Conservation (phyloP, 352 stramenopile genomes). For the Phytophthora boehmeriae region DNA sequence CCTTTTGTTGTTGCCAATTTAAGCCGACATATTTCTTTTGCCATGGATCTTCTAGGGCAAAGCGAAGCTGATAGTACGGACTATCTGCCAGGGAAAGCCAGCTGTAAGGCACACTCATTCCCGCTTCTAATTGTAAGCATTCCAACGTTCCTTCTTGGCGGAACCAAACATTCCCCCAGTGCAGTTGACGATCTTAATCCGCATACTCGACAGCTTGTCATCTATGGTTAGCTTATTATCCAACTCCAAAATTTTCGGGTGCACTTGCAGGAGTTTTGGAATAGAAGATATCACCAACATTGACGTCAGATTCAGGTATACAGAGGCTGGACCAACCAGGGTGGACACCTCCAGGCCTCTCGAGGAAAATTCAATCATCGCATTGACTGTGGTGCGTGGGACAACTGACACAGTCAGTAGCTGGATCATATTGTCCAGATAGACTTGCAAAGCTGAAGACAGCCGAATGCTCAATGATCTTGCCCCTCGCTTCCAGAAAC, state of each 20-base stretch:
- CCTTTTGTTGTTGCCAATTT: not conserved
- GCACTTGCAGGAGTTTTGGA: constrained; percentile 42
- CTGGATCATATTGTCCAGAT: constrained; percentile 77
- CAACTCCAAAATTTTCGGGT: constrained; percentile 1
- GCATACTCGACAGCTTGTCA: constrained; percentile 57
- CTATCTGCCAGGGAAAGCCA: constrained; percentile 62
- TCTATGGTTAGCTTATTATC: constrained; percentile 7
- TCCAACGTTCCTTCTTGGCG: constrained; percentile 71
- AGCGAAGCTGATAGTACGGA: constrained; percentile 62
- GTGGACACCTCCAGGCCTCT: constrained; percentile 52
- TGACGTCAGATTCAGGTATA: constrained; percentile 77
- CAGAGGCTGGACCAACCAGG: constrained; percentile 47
- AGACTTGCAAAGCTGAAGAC: constrained; percentile 56
- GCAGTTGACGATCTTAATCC: constrained; percentile 60
- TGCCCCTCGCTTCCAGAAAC: constrained; percentile 29
- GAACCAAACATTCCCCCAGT: constrained; percentile 56
- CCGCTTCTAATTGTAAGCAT: constrained; percentile 40
- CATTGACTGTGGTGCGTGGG: constrained; percentile 52
- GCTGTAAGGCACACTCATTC: constrained; percentile 57
- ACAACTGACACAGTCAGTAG: constrained; percentile 73
- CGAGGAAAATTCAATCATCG: constrained; percentile 37
- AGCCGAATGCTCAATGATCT: constrained; percentile 38
- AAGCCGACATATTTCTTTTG: not conserved
- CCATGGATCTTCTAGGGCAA: constrained; percentile 43
- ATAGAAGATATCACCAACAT: constrained; percentile 69